Evolutionary conservation across 2,329 filamentous ascomycete genomes (phyloP).

Genomic region (Boeremia lycopersici): DNA sequence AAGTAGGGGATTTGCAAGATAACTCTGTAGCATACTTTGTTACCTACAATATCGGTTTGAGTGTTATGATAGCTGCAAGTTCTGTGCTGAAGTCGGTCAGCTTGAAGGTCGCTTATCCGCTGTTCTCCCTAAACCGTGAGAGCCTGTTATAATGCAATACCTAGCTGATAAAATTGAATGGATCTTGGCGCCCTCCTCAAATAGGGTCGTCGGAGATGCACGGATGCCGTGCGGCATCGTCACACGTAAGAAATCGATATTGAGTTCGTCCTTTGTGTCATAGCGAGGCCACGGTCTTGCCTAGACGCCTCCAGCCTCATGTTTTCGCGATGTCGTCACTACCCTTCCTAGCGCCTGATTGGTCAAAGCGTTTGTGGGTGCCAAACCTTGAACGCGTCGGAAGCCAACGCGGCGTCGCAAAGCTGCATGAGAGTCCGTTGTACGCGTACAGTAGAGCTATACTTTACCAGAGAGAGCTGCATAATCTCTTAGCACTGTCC

Average conservation of each 20-base stretch:
- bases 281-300: neutral
- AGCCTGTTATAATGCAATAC: too few relatives aligned
- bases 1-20: too few relatives aligned
- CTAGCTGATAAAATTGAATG: neutral
- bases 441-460: neutral
- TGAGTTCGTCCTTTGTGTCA: neutral
- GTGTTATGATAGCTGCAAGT: too few relatives aligned
- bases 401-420: constrained; percentile 7
- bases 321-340: constrained; percentile 16
- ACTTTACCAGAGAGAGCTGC: neutral
- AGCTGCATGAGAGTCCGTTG: constrained; percentile 3
- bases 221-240: neutral
- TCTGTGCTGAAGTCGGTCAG: too few relatives aligned
- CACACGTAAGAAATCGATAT: neutral
- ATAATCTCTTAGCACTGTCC: constrained; percentile 3
- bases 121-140: too few relatives aligned
- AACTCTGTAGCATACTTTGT: too few relatives aligned
- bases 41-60: too few relatives aligned
- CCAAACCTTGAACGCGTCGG: constrained; percentile 13
- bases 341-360: constrained; percentile 5
- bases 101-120: too few relatives aligned
- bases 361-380: neutral
- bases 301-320: constrained; percentile 3
- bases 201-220: neutral
- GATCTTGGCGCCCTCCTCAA: too few relatives aligned